These are phyloP conservation scores for Blastobotrys muscicola DNA, from an alignment of 805 yeast genomes.

Conservation along the genomic window DNA sequence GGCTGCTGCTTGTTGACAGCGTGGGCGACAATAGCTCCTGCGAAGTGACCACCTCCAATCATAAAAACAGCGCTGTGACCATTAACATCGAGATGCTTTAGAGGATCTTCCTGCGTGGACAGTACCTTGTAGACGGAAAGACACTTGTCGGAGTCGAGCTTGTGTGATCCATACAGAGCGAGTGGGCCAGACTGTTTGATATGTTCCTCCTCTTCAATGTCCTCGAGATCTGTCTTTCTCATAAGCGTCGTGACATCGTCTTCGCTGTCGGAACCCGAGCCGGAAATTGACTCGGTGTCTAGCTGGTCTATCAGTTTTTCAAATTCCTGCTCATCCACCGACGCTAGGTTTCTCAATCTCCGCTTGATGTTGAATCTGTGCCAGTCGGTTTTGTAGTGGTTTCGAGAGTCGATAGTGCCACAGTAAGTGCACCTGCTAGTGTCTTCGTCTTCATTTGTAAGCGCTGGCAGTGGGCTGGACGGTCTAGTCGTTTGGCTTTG, in stretches of 20 bases:
- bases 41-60: conserved; percentile 98
- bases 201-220: conserved; percentile 7
- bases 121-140: conserved; percentile 62
- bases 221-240: conserved; percentile 5
- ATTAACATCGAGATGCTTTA: conserved; percentile 33
- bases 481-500: conserved; percentile 6
- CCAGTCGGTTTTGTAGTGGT: conserved; percentile 49
- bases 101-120: conserved; percentile 43
- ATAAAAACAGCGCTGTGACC: conserved; percentile 65
- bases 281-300: conserved; percentile 40
- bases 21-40: conserved; percentile 87
- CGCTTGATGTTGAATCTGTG: conserved; percentile 55
- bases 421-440: conserved; percentile 8
- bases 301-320: conserved; percentile 43
- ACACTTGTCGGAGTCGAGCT: conserved; percentile 38
- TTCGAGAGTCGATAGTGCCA: conserved; percentile 17
- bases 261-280: conserved; percentile 35
- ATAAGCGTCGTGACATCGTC: conserved; percentile 10
- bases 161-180: conserved; percentile 44
- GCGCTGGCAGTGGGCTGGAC: not conserved
- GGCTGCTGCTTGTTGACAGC: conserved; percentile 35
- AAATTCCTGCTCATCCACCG: conserved; percentile 49
- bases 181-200: conserved; percentile 38
- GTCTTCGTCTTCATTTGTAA: conserved; percentile 1
- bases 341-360: conserved; percentile 33